These are phyloP conservation scores for Cryptosporidium parvum DNA, from an alignment of 169 alveolate species.

Conservation along the genomic window DNA sequence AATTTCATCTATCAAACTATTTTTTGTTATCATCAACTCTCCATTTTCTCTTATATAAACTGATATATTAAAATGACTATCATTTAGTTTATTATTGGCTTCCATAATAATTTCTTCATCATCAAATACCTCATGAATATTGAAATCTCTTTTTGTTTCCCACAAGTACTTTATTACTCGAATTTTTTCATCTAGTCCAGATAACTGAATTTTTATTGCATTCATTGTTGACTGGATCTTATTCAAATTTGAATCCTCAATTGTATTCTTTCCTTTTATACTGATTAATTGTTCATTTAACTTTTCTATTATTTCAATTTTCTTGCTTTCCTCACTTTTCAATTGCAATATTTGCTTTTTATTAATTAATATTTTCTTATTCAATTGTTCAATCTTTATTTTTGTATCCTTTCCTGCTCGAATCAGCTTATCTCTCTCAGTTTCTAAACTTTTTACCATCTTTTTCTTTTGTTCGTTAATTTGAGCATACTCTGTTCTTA, in stretches of 20 bases:
- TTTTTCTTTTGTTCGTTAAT: conserved; percentile 26
- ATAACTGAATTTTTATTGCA: conserved; percentile 24
- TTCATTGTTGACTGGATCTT: neutral
- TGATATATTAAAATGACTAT: neutral
- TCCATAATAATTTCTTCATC: conserved; percentile 11
- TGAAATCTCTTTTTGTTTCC: conserved; percentile 10
- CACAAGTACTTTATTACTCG: neutral
- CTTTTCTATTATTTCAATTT: neutral
- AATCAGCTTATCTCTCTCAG: conserved; percentile 2
- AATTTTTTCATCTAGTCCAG: conserved; percentile 10
- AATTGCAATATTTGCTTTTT: conserved; percentile 5
- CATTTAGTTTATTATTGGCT: neutral
- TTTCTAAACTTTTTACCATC: conserved; percentile 1
- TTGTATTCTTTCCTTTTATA: neutral
- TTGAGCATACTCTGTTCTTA: conserved; percentile 23
- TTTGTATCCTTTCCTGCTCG: neutral
- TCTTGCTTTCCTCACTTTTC: conserved; percentile 13
- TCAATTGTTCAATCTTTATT: conserved; percentile 13
- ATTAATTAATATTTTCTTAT: conserved; percentile 21
- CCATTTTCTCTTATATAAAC: conserved; percentile 10
- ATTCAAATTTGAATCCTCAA: conserved; percentile 16
- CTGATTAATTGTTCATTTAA: neutral
- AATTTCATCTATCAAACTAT: conserved; percentile 8
- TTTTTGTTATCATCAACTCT: neutral
- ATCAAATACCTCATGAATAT: neutral